Conservation (phyloP, 2,329 filamentous ascomycete genomes). For the Xylariaceae sp. region DNA sequence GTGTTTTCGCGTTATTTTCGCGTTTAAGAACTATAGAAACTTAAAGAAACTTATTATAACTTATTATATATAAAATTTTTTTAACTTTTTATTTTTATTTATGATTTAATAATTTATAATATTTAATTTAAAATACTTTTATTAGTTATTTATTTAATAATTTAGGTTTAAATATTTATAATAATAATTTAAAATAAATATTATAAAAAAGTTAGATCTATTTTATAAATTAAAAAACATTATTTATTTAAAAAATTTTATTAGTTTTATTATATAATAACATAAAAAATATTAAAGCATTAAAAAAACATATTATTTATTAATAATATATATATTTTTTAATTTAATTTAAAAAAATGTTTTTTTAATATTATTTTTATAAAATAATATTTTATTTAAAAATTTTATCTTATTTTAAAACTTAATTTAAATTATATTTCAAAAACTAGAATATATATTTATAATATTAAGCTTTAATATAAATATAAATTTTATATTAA, state of each 20-base stretch:
- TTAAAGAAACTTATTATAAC: too few species aligned
- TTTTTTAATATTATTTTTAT: neutral
- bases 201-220: neutral
- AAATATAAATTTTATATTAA: too few species aligned
- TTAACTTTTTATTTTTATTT: neutral
- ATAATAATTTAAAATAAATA: neutral
- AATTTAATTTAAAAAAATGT: neutral
- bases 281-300: neutral
- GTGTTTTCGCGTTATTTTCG: too few species aligned
- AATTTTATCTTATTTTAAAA: neutral
- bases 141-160: neutral
- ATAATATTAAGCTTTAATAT: too few species aligned
- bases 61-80: too few species aligned
- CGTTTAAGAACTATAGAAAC: too few species aligned
- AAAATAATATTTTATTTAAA: neutral
- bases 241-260: neutral
- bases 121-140: neutral
- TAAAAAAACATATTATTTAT: neutral
- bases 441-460: neutral
- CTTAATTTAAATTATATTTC: neutral
- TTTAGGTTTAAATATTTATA: neutral
- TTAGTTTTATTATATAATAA: neutral
- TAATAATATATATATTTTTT: neutral
- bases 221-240: neutral
- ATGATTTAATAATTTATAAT: neutral